Evolutionary conservation across 176 grass and related monocot genomes (phyloP).

Genomic region (Aegilops longissima): DNA sequence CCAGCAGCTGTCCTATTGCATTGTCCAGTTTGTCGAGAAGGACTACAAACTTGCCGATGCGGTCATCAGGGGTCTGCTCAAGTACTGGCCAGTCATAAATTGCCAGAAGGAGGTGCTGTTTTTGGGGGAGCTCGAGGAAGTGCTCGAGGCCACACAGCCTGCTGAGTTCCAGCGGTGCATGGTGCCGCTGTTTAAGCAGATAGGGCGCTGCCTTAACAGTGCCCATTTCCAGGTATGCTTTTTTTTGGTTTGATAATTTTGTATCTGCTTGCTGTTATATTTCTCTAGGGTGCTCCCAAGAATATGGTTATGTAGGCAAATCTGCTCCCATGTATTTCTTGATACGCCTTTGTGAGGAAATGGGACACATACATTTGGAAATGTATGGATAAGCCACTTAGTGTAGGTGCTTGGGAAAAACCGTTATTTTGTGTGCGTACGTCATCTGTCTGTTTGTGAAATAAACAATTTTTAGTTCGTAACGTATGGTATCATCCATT

Average conservation of each 20-base stretch:
- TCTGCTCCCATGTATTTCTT: not conserved
- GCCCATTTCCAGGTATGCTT: constrained; percentile 75
- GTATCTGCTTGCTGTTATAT: not conserved
- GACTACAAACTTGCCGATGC: constrained; percentile 84
- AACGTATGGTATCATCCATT: not conserved
- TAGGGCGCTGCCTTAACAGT: constrained; percentile 84
- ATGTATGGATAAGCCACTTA: not conserved
- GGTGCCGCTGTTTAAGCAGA: constrained; percentile 87
- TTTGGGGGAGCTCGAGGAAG: constrained; percentile 83
- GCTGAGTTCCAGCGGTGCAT: constrained; percentile 88
- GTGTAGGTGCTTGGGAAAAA: not conserved
- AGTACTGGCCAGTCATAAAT: constrained; percentile 91
- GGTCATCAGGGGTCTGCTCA: constrained; percentile 77
- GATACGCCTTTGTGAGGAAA: constrained; percentile 15
- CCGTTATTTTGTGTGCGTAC: not conserved
- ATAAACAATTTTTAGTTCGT: constrained; percentile 4
- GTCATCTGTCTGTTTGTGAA: not conserved
- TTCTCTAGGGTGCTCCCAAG: not conserved
- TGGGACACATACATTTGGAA: not conserved
- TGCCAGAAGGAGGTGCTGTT: constrained; percentile 94
- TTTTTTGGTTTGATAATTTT: not conserved
- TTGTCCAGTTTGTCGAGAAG: constrained; percentile 91
- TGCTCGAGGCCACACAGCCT: constrained; percentile 74
- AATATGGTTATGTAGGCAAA: not conserved
- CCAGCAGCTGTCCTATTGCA: constrained; percentile 85